Base-by-base conservation (phyloP, 2,329 filamentous ascomycete species). In the Penicillium sp. region DNA sequence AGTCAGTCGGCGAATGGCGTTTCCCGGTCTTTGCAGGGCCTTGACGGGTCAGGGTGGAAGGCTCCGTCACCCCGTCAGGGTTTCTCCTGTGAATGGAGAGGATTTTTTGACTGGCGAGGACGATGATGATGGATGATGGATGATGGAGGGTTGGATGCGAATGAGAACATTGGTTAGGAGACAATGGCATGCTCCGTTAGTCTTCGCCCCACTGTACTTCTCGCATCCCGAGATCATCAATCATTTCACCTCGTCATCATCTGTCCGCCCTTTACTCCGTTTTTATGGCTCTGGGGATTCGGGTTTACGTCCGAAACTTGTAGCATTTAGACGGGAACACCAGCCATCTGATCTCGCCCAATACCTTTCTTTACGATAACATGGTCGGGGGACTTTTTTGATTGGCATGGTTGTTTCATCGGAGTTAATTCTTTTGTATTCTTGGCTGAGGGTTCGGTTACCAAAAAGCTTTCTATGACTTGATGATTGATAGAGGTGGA, bases 81-180 rank as follows among this genome's bases (percentile, higher is more conserved):
- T 76, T 70, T 75, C 79, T 67, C 73, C 80, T 63, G 83, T 84
- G 64, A 85, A 86, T 68, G 84, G 84, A 76, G 79, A 78, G 74
- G 84, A 83, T 72, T 73, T 78, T 63, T 76, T 80, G 58, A 87
- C 90, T 74, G 86, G 66, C 58, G 71, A 67, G 53, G 86, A 86
- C 71, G 84, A 85, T 77, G 79, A 79, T 75, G 85, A 84, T 74
- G 86, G 79, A 79, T 75, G 85, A 84, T 73, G 77, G 88, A 91
- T 73, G 89, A 90, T 73, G 87, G 68, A 59, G 22, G 68, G 69
- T 49, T 61, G 60, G 85, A 86, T 68, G 87, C 90, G 69, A 85
- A 86, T 70, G 88, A 90, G 70, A 87, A 86, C 73, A 85, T 82
- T 81, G 81, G 72, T 71, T 67, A 80, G 82, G 82, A 83, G 54